phyloP scores from a whole-genome alignment of 495 filamentous ascomycete species.

The Paragyromitra xinjiangensis region DNA sequence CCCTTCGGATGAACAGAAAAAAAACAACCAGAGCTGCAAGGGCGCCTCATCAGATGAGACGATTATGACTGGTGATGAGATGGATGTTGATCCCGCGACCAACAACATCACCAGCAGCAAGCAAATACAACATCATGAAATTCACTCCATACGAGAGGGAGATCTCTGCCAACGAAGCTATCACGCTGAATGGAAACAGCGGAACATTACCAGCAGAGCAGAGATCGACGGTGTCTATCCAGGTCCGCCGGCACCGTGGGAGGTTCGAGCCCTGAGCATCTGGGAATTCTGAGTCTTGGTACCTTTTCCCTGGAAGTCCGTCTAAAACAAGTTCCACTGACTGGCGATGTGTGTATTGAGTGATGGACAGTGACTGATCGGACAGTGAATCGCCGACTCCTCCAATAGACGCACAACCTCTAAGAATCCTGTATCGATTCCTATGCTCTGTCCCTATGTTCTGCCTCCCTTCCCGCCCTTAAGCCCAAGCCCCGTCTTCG shows the following conservation, averaged over 20 bases:
- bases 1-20: constrained; percentile 42
- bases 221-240: constrained; percentile 37
- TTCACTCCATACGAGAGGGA: constrained; percentile 34
- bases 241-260: constrained; percentile 30
- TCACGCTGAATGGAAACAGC: constrained; percentile 34
- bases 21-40: constrained; percentile 39
- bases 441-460: constrained; percentile 13
- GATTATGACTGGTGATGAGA: constrained; percentile 43
- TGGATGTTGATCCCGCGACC: constrained; percentile 38
- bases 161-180: constrained; percentile 42
- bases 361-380: constrained; percentile 28
- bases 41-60: constrained; percentile 47
- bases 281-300: constrained; percentile 41
- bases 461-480: constrained; percentile 32
- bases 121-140: constrained; percentile 33
- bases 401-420: constrained; percentile 6
- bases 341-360: constrained; percentile 15
- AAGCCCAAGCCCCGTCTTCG: constrained; percentile 49
- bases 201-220: constrained; percentile 32
- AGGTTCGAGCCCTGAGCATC: constrained; percentile 40
- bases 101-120: constrained; percentile 34
- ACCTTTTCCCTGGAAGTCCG: constrained; percentile 39
- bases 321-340: constrained; percentile 39
- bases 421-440: neutral
- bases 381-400: constrained; percentile 35